A percentile compares a stretch with the other conserved stretches of the same genome.
Evolutionary conservation across 352 stramenopile species (phyloP).

Genomic region (Phytophthora pistaciae): DNA sequence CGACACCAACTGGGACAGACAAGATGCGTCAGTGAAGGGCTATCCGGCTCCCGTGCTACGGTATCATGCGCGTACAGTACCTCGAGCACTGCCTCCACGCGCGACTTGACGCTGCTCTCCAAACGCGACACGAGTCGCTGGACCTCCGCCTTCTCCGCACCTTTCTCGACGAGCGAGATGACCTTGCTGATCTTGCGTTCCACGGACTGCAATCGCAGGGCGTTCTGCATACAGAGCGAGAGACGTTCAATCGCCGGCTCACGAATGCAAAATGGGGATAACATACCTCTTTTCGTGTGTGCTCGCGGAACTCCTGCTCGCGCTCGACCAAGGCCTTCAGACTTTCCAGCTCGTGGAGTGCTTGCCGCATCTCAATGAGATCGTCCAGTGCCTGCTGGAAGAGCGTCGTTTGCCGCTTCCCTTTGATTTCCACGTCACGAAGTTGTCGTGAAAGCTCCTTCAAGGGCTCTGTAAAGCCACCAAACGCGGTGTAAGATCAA

Average conservation of each 20-base stretch:
- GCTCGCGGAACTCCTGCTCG: conserved; percentile 42
- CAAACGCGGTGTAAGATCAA: background rate
- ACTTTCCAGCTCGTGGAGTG: conserved; percentile 43
- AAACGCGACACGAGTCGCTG: conserved; percentile 48
- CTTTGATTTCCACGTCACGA: conserved; percentile 50
- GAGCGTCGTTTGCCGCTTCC: conserved; percentile 52
- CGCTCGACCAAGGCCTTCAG: conserved; percentile 38
- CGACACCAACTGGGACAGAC: conserved; percentile 41
- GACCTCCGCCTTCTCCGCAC: conserved; percentile 44
- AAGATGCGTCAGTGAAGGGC: background rate
- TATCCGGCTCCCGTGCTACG: background rate
- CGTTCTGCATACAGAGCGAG: conserved; percentile 24
- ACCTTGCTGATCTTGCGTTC: conserved; percentile 53
- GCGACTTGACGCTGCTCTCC: conserved; percentile 56
- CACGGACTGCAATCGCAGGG: conserved; percentile 35
- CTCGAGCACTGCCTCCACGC: conserved; percentile 65
- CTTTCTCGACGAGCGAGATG: conserved; percentile 44
- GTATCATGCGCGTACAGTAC: conserved; percentile 24
- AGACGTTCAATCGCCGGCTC: conserved; percentile 5
- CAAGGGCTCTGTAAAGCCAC: conserved; percentile 38
- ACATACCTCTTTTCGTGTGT: conserved; percentile 40
- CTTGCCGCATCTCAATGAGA: conserved; percentile 30
- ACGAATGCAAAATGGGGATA: background rate
- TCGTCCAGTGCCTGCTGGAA: conserved; percentile 54
- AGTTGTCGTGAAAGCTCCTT: conserved; percentile 47